Conservation (phyloP, 2,329 filamentous ascomycete genomes). For the Scedosporium minutisporum region DNA sequence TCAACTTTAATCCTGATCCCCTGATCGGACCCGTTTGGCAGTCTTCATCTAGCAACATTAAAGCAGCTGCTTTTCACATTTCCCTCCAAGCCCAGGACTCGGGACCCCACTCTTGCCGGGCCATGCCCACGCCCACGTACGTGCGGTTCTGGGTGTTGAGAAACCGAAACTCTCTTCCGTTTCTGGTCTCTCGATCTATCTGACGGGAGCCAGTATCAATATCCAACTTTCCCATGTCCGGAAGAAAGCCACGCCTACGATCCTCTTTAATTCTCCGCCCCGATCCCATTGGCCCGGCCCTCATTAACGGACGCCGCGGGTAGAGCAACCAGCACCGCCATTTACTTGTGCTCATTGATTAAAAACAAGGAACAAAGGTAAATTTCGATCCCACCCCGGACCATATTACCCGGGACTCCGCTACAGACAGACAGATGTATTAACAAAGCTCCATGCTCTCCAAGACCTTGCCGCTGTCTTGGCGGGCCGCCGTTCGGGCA, state of each 20-base stretch:
- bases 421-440: background rate
- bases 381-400: background rate
- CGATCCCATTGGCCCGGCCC: background rate
- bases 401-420: background rate
- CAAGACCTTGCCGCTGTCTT: background rate
- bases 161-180: too few relatives aligned
- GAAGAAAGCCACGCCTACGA: background rate
- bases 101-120: too few relatives aligned
- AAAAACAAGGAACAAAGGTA: background rate
- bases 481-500: background rate
- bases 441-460: background rate
- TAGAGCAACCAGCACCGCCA: background rate
- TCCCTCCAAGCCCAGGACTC: too few relatives aligned
- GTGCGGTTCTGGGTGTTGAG: too few relatives aligned
- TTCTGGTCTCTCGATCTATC: background rate
- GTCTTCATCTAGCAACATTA: too few relatives aligned
- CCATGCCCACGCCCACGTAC: too few relatives aligned
- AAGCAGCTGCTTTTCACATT: too few relatives aligned
- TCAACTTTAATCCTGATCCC: too few relatives aligned
- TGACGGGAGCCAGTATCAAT: background rate
- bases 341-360: background rate
- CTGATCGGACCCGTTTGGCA: too few relatives aligned
- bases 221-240: background rate
- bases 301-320: background rate
- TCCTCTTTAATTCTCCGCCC: constrained; percentile 1